These are phyloP conservation scores for Aspergillus versicolor DNA, from an alignment of 2,329 filamentous ascomycete genomes.

Conservation along the genomic window DNA sequence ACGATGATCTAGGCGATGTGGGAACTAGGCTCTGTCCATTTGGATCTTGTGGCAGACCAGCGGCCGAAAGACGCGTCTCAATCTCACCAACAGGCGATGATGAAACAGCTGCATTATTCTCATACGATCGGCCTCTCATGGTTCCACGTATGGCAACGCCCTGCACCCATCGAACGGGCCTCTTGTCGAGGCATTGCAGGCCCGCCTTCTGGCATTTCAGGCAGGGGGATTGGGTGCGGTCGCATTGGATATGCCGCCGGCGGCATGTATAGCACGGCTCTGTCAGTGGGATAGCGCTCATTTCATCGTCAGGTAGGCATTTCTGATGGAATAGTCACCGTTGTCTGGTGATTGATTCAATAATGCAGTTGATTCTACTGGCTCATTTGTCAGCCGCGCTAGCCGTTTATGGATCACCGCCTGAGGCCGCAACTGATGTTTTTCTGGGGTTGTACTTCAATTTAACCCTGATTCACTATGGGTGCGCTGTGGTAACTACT, in stretches of 20 bases:
- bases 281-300: background rate
- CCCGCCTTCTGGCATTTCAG: constrained; percentile 35
- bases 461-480: no score
- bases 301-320: background rate
- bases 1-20: background rate
- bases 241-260: constrained; percentile 36
- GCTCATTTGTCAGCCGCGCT: no score
- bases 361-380: no score
- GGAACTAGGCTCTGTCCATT: background rate
- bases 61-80: background rate
- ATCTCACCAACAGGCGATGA: background rate
- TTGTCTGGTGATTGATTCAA: no score
- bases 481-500: no score
- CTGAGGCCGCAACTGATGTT: no score
- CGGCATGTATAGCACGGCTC: constrained; percentile 37
- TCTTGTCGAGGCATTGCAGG: constrained; percentile 32
- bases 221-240: constrained; percentile 30
- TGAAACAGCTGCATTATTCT: constrained; percentile 9
- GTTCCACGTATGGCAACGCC: constrained; percentile 37
- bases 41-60: background rate
- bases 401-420: no score
- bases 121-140: constrained; percentile 26
- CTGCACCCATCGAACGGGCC: constrained; percentile 36
- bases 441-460: no score
- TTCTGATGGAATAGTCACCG: background rate